Evolutionary conservation across 169 alveolate genomes (phyloP).

Genomic region (Plasmodium billcollinsi): DNA sequence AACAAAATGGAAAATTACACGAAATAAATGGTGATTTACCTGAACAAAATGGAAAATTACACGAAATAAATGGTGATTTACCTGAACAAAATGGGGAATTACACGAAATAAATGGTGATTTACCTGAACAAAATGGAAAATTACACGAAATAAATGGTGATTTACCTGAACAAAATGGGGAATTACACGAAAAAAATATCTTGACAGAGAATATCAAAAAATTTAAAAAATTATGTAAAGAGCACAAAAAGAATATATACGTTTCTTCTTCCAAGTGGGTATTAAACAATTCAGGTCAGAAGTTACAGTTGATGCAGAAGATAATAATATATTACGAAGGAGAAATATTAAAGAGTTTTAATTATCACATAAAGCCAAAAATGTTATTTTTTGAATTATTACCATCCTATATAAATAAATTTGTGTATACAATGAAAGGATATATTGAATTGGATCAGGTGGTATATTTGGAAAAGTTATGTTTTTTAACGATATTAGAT

Average conservation of each 20-base stretch:
- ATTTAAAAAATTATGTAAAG: constrained; percentile 38
- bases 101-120: neutral
- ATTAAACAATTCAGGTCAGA: constrained; percentile 45
- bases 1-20: neutral
- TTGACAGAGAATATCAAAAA: neutral
- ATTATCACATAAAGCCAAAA: constrained; percentile 43
- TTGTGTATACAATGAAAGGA: constrained; percentile 17
- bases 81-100: neutral
- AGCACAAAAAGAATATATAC: constrained; percentile 25
- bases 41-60: neutral
- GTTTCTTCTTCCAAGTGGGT: constrained; percentile 60
- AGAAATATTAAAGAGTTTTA: constrained; percentile 51
- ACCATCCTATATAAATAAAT: constrained; percentile 10
- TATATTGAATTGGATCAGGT: constrained; percentile 10
- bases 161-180: neutral
- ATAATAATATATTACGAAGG: constrained; percentile 55
- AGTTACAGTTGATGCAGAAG: constrained; percentile 51
- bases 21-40: neutral
- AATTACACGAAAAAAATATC: neutral
- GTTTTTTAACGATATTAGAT: constrained; percentile 33
- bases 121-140: neutral
- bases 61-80: neutral
- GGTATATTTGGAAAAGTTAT: constrained; percentile 11
- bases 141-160: too few relatives aligned
- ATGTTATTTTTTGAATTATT: constrained; percentile 32